Base-by-base conservation (phyloP, 345 rosid genomes). In the Rhodamnia rubescens region DNA sequence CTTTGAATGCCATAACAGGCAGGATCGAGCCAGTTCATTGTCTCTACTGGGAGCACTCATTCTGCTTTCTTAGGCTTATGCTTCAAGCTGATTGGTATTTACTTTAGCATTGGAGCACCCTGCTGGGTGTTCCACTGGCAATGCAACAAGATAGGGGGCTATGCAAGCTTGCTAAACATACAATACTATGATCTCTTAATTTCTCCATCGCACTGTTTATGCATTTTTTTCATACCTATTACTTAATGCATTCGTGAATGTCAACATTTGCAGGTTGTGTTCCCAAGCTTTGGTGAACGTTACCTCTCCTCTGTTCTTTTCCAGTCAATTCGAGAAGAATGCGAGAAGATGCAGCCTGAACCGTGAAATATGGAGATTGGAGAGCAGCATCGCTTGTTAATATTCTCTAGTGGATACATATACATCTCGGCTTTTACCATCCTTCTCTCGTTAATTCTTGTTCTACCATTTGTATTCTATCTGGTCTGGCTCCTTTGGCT, bases 211-310 rank as follows among this genome's bases (percentile, higher is more conserved):
- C 80, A 69, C 80, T 69, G 80, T 69, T 36, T 69, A 36, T 69
- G 47, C 80, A 29, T 64, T 11, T 59, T 21, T 69, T 69, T 69
- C 47, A 69, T 69, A 36, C 47, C 80, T 42, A 18, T 36, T 69
- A 36, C 26, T 36, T 69, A 36, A 69, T 9, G 80, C 7, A 6
- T 36, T 8, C 3, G 14, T 18, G 13, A 32, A 8, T 36, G 47
- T 69, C 47, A 32, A 69, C 13, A 4, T 18, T 18, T 86, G 89
- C 94, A 96, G 99, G 98, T 95, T 87, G 97, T 96, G 74, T 95
- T 97, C 74, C 99, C 98, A 5, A 97, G 98, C 92, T 95, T 97
- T 16, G 98, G 99, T 5, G 99, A 97, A 85, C 92, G 98, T 81
- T 96, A 97, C 58, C 93, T 96, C 52, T 96, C 99, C 2, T 86